Evolutionary conservation across 1,284 basidiomycete species (phyloP).

Genomic region (Cystobasidiaceae sp.): DNA sequence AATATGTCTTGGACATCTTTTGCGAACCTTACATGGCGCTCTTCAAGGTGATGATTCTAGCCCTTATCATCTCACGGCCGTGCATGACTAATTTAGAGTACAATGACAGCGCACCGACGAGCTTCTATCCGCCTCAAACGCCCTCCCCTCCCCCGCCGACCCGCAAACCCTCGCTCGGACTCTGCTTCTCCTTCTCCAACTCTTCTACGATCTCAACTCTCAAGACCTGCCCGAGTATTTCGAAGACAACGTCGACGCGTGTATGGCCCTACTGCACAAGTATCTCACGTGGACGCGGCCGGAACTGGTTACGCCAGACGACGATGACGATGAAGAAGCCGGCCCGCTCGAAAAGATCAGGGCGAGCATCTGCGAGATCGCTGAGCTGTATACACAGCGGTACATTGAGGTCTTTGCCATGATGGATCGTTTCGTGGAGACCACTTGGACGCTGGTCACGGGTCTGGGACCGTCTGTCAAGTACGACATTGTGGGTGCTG

Average conservation of each 20-base stretch:
- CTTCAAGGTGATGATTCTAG: slow-evolving; percentile 56
- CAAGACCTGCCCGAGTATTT: slow-evolving; percentile 93
- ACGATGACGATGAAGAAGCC: slow-evolving; percentile 74
- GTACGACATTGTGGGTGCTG: slow-evolving; percentile 71
- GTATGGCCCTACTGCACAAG: slow-evolving; percentile 71
- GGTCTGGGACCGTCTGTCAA: slow-evolving; percentile 64
- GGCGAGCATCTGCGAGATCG: slow-evolving; percentile 83
- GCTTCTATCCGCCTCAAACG: slow-evolving; percentile 48
- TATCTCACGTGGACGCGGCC: slow-evolving; percentile 73
- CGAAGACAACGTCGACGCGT: slow-evolving; percentile 78
- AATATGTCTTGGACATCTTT: slow-evolving; percentile 80
- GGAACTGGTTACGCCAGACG: slow-evolving; percentile 50
- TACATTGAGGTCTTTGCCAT: slow-evolving; percentile 82
- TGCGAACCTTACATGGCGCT: slow-evolving; percentile 76
- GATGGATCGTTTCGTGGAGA: slow-evolving; percentile 75
- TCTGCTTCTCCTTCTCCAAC: slow-evolving; percentile 72
- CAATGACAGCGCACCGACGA: slow-evolving; percentile 49
- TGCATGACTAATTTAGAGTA: background rate
- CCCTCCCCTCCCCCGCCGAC: slow-evolving; percentile 42
- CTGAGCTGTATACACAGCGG: slow-evolving; percentile 85
- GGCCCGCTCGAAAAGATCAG: slow-evolving; percentile 81
- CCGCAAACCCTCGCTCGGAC: slow-evolving; percentile 59
- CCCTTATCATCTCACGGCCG: too few relatives aligned
- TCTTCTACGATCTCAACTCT: slow-evolving; percentile 90
- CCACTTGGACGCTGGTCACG: slow-evolving; percentile 84